Evolutionary conservation across 1,139 yeast genomes (phyloP), one percentile per base, ranked within the genome.

Genomic region (Geotrichum cucujoidarum): DNA sequence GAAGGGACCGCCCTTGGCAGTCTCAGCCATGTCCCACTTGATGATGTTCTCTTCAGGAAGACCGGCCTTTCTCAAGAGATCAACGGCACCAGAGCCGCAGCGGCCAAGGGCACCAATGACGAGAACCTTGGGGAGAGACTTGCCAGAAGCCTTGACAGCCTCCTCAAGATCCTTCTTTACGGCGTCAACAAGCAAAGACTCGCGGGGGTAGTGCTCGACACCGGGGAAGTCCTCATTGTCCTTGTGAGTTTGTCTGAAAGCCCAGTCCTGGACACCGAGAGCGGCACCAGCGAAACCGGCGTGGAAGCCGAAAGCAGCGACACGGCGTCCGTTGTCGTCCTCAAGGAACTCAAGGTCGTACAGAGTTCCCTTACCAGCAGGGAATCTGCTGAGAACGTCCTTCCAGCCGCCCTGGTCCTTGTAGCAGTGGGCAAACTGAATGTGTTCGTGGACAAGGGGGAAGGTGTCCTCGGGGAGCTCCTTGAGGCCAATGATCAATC

Each of bases 211-310:
- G 45, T 97, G 95, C 40, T 79, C 65, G 38, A 90, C 83, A 50
- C 89, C 86, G 35, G 67, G 67, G 34, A 71, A 57, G 63, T 85
- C 72, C 57, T 85, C 81, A 60, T 78, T 79, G 61, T 79, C 81
- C 55, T 73, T 73, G 62, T 85, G 81, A 27, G 81, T 70, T 66
- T 85, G 92, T 71, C 90, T 89, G 72, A 84, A 85, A 43, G 95
- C 86, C 96, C 97, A 92, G 67, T 89, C 95, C 64, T 80, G 80
- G 47, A 90, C 76, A 61, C 98, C 97, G 50, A 92, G 71, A 29
- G 97, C 98, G 42, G 98, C 97, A 63, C 98, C 98, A 13, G 97
- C 98, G 65, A 92, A 92, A 21, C 98, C 98, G 43, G 98, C 98
- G 67, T 90, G 92, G 74, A 79, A 92, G 14, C 98, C 98, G 65